A percentile compares a stretch with the other conserved stretches of the same genome.
These are phyloP conservation scores for Iris pallida DNA, from an alignment of 116 monocot species.

Conservation along the genomic window DNA sequence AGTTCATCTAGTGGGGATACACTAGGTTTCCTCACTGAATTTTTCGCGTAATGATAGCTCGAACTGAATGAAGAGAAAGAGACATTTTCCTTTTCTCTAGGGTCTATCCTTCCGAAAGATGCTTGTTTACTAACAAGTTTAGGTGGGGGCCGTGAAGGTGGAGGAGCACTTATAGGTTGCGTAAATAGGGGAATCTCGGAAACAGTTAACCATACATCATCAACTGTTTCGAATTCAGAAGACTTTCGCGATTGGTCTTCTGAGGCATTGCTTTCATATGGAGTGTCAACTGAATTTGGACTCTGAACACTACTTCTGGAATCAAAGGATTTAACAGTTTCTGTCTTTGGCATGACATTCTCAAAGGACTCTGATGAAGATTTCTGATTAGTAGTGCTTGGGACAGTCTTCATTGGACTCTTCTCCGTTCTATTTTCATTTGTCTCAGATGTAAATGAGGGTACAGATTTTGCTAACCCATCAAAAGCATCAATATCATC, in stretches of 20 bases:
- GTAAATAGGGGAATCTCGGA: constrained; percentile 91
- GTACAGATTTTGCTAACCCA: constrained; percentile 33
- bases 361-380: constrained; percentile 32
- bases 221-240: constrained; percentile 30
- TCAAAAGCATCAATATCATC: constrained; percentile 49
- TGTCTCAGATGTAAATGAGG: constrained; percentile 33
- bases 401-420: constrained; percentile 14
- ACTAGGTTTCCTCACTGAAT: constrained; percentile 26
- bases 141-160: constrained; percentile 83
- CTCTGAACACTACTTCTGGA: constrained; percentile 19
- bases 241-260: constrained; percentile 34
- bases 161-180: constrained; percentile 74
- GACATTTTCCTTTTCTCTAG: constrained; percentile 28
- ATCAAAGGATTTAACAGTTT: constrained; percentile 21
- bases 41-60: constrained; percentile 22
- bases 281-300: constrained; percentile 13
- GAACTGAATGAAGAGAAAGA: constrained; percentile 25
- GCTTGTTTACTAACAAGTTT: constrained; percentile 33
- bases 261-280: constrained; percentile 24
- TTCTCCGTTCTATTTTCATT: constrained; percentile 30
- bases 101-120: constrained; percentile 21
- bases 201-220: constrained; percentile 89
- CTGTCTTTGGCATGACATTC: constrained; percentile 25
- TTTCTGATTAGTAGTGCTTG: constrained; percentile 3
- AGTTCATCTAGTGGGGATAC: constrained; percentile 57